Conservation (phyloP, 768 basidiomycete species). For the Mycena olivaceomarginata region DNA sequence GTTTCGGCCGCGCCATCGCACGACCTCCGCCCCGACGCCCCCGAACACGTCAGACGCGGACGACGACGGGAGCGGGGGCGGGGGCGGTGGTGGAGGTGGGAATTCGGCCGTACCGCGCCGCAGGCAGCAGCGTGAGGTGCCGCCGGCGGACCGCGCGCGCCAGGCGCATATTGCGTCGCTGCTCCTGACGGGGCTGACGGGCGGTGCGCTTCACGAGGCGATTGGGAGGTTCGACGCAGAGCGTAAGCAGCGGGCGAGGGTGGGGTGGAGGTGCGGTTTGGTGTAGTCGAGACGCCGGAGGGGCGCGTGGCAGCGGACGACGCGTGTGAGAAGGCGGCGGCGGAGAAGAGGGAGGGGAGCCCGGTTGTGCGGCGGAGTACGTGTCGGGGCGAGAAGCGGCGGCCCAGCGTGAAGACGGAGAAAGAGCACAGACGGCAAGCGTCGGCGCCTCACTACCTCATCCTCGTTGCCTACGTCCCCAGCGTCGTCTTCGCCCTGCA, state of each 20-base stretch:
- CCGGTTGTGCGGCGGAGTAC: neutral
- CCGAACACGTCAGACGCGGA: neutral
- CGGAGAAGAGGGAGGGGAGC: neutral
- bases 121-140: conserved; percentile 40
- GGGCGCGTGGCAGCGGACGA: neutral
- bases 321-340: neutral
- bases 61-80: conserved; percentile 15
- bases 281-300: conserved; percentile 35
- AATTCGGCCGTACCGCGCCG: conserved; percentile 42
- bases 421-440: conserved; percentile 11
- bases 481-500: neutral
- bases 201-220: conserved; percentile 63
- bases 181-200: conserved; percentile 67
- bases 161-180: conserved; percentile 71
- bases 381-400: neutral
- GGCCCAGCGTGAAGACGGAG: neutral
- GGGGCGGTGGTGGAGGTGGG: neutral
- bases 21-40: conserved; percentile 42
- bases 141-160: conserved; percentile 64
- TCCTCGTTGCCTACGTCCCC: neutral
- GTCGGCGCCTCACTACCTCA: neutral
- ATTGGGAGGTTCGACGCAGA: conserved; percentile 63
- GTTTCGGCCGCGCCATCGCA: conserved; percentile 49
- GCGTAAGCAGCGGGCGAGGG: conserved; percentile 16
- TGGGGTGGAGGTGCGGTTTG: conserved; percentile 34